These are phyloP conservation scores for Cyclotella choctawhatcheeana DNA, from an alignment of 108 stramenopile genomes.

Conservation along the genomic window DNA sequence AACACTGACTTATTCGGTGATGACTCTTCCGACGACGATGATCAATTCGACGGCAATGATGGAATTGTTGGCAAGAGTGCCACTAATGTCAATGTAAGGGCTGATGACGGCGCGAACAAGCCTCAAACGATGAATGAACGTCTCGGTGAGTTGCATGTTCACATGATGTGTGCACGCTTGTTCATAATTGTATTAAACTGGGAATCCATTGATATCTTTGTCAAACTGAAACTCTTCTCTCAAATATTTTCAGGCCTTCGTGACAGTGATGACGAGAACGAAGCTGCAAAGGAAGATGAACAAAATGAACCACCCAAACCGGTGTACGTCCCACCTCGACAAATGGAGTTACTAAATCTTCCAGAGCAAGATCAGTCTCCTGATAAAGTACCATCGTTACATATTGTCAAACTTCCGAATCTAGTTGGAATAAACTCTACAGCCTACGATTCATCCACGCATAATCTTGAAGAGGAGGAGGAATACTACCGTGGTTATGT, in stretches of 20 bases:
- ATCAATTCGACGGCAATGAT: slow-evolving; percentile 42
- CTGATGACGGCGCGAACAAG: neutral
- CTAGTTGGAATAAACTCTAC: slow-evolving; percentile 75
- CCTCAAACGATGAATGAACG: slow-evolving; percentile 40
- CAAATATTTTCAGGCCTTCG: slow-evolving; percentile 36
- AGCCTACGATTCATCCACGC: slow-evolving; percentile 68
- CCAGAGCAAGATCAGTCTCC: neutral
- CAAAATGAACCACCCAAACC: slow-evolving; percentile 7
- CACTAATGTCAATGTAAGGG: neutral
- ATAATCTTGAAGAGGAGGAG: slow-evolving; percentile 68
- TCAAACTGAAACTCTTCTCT: neutral
- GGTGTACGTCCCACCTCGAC: slow-evolving; percentile 33
- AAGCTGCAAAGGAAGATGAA: neutral
- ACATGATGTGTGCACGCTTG: too few species aligned
- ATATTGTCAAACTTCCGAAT: slow-evolving; percentile 84
- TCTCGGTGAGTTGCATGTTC: slow-evolving; percentile 14
- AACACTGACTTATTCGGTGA: slow-evolving; percentile 22
- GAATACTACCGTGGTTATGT: slow-evolving; percentile 64
- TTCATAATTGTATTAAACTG: neutral
- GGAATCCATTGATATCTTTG: neutral
- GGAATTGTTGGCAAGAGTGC: slow-evolving; percentile 31
- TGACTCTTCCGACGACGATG: slow-evolving; percentile 51
- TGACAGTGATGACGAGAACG: slow-evolving; percentile 48
- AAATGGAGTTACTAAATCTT: slow-evolving; percentile 50
- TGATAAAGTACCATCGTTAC: slow-evolving; percentile 34